phyloP scores from a whole-genome alignment of 345 rosid species.

The Trapa bicornis region DNA sequence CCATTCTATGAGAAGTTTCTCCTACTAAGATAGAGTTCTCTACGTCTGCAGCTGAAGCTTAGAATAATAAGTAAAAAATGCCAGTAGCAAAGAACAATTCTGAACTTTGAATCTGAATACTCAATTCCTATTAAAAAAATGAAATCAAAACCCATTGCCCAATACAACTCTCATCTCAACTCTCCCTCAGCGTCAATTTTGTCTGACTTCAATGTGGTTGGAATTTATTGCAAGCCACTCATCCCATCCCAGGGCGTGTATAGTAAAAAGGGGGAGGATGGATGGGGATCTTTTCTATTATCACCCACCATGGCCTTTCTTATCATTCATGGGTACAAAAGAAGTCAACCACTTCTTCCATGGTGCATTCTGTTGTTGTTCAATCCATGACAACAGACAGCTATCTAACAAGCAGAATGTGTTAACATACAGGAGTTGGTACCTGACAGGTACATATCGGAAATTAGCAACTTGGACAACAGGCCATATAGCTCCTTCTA shows the following conservation, averaged over 20 bases:
- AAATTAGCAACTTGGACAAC: constrained; percentile 75
- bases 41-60: no score
- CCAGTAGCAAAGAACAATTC: no score
- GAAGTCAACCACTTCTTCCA: constrained; percentile 81
- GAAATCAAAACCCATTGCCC: no score
- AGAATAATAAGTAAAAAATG: no score
- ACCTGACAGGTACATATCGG: constrained; percentile 66
- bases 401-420: constrained; percentile 83
- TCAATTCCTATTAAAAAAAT: no score
- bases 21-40: no score
- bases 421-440: constrained; percentile 84
- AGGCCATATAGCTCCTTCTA: constrained; percentile 87
- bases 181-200: no score
- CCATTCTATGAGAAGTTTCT: no score
- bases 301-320: constrained; percentile 35
- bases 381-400: constrained; percentile 74
- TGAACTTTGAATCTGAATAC: no score
- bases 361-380: constrained; percentile 91
- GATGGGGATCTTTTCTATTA: background rate
- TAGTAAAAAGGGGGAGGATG: background rate
- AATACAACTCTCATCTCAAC: no score
- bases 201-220: no score
- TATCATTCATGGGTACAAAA: constrained; percentile 38
- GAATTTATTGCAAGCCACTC: no score
- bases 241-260: background rate